Evolutionary conservation across 2,329 filamentous ascomycete species (phyloP).

Genomic region (Trichophyton rubrum): DNA sequence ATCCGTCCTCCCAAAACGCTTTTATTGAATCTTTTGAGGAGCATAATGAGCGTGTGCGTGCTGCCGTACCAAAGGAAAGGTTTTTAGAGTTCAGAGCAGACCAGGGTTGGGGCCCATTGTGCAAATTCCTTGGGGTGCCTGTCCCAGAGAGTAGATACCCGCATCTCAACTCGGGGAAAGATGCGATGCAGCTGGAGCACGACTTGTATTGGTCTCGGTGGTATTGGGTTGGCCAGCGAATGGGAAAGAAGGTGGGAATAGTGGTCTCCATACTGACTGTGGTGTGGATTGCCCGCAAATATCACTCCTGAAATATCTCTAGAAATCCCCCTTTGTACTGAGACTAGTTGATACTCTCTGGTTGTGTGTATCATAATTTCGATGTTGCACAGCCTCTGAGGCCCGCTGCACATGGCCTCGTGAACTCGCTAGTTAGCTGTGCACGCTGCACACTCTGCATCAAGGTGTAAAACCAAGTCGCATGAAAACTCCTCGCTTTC

Average conservation of each 20-base stretch:
- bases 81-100: slow-evolving; percentile 43
- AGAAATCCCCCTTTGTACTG: background rate
- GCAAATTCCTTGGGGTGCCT: slow-evolving; percentile 28
- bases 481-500: background rate
- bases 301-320: background rate
- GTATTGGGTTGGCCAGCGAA: background rate
- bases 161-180: slow-evolving; percentile 14
- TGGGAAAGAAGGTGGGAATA: background rate
- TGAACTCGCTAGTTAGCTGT: background rate
- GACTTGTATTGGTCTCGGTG: background rate
- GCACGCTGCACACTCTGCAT: too few relatives aligned
- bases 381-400: background rate
- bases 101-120: slow-evolving; percentile 39
- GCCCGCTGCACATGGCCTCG: background rate
- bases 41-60: slow-evolving; percentile 42
- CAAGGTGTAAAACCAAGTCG: background rate
- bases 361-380: too few relatives aligned
- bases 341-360: too few relatives aligned
- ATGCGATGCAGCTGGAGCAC: background rate
- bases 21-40: slow-evolving; percentile 14
- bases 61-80: slow-evolving; percentile 37
- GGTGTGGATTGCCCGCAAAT: background rate
- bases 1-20: background rate
- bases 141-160: slow-evolving; percentile 27
- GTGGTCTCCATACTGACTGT: background rate